Percentiles rank a stretch among this genome's conserved stretches.
These are phyloP conservation scores for Amphirosellinia nigrospora DNA, from an alignment of 495 filamentous ascomycete genomes.

Conservation along the genomic window DNA sequence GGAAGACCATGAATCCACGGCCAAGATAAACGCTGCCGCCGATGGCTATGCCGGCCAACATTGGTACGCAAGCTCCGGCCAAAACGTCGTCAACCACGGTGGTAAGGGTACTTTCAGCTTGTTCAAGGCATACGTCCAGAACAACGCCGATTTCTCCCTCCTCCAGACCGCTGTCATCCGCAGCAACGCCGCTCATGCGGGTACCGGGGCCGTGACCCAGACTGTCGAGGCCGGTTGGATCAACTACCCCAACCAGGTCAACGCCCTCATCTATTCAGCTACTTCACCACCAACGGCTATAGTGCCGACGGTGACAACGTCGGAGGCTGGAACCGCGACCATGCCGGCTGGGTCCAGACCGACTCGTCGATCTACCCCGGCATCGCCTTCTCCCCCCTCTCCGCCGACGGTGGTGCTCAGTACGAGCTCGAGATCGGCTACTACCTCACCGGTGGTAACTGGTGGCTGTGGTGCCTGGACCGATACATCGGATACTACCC, in stretches of 20 bases:
- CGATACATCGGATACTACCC: conserved; percentile 41
- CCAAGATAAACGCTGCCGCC: conserved; percentile 11
- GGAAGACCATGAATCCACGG: background rate
- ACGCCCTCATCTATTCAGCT: conserved; percentile 37
- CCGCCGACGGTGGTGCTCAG: conserved; percentile 30
- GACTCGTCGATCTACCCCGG: conserved; percentile 34
- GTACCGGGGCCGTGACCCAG: conserved; percentile 20
- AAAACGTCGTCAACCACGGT: conserved; percentile 30
- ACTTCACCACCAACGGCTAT: conserved; percentile 39
- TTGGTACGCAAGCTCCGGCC: conserved; percentile 36
- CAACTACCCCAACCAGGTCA: conserved; percentile 32
- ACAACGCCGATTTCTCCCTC: conserved; percentile 35
- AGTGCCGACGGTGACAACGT: conserved; percentile 22
- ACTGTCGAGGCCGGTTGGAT: conserved; percentile 42
- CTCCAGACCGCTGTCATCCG: conserved; percentile 37
- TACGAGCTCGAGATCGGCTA: conserved; percentile 37
- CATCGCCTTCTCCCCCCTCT: conserved; percentile 29
- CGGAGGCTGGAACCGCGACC: conserved; percentile 39
- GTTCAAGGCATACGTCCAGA: conserved; percentile 29
- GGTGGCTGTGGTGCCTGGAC: conserved; percentile 39
- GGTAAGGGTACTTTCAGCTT: conserved; percentile 33
- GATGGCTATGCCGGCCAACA: conserved; percentile 16
- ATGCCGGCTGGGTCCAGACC: conserved; percentile 37
- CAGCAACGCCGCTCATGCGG: conserved; percentile 4
- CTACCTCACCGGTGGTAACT: conserved; percentile 31